phyloP scores from a whole-genome alignment of 2,329 filamentous ascomycete genomes.

The Leptographium radiaticola region DNA sequence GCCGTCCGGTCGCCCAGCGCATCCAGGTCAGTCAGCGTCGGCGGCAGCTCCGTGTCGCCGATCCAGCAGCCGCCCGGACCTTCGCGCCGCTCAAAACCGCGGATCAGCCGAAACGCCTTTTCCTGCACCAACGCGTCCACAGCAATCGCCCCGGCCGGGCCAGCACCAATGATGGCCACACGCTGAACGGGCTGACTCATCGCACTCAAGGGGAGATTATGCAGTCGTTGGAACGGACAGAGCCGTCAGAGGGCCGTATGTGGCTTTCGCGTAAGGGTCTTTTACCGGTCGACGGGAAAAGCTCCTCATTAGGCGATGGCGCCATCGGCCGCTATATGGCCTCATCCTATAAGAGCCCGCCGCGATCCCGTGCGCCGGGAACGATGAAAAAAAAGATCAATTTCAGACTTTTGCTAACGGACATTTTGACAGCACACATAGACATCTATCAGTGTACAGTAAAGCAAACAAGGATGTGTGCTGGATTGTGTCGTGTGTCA shows the following conservation, averaged over 20 bases:
- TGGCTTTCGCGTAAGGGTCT: too few species aligned
- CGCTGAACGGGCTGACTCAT: slow-evolving; percentile 1
- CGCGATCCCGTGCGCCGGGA: too few species aligned
- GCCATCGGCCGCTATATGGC: neutral
- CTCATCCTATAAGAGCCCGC: neutral
- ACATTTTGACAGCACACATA: too few species aligned
- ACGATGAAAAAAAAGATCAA: too few species aligned
- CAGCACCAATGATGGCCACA: slow-evolving; percentile 20
- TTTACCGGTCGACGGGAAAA: neutral
- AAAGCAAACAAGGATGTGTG: too few species aligned
- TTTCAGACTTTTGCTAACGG: too few species aligned
- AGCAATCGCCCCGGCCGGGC: slow-evolving; percentile 23
- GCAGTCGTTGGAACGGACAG: neutral
- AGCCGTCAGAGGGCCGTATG: too few species aligned
- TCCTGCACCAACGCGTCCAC: slow-evolving; percentile 18
- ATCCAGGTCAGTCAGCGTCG: slow-evolving; percentile 17
- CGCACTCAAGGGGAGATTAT: neutral
- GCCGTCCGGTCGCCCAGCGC: slow-evolving; percentile 30
- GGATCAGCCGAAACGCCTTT: slow-evolving; percentile 26
- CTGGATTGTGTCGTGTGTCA: too few species aligned
- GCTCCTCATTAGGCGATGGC: neutral
- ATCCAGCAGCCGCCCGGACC: slow-evolving; percentile 35
- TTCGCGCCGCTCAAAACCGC: slow-evolving; percentile 28
- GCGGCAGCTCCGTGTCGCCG: slow-evolving; percentile 30
- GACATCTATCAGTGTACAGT: too few species aligned